Evolutionary conservation across 2,329 filamentous ascomycete species (phyloP).

Genomic region (Stagonosporopsis chrysanthemi): DNA sequence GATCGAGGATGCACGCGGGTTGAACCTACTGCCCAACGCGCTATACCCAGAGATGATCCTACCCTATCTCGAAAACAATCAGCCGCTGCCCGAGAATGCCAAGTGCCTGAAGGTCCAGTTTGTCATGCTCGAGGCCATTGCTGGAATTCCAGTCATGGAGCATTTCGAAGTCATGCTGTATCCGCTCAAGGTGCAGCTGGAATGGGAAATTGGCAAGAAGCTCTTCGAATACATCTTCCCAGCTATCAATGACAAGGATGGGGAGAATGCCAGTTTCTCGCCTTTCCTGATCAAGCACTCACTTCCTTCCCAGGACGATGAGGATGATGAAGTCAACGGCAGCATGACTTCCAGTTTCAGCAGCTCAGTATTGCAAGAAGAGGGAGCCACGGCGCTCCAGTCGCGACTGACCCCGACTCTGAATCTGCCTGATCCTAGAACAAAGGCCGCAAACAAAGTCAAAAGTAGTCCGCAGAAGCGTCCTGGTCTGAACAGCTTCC

Average conservation of each 20-base stretch:
- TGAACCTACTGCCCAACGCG: slow-evolving; percentile 88
- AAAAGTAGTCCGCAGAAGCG: slow-evolving; percentile 33
- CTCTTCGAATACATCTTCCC: slow-evolving; percentile 98
- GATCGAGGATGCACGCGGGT: slow-evolving; percentile 83
- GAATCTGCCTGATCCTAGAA: slow-evolving; percentile 57
- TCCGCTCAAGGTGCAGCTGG: slow-evolving; percentile 91
- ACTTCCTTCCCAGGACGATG: slow-evolving; percentile 55
- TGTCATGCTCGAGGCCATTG: slow-evolving; percentile 98
- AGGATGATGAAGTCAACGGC: slow-evolving; percentile 57
- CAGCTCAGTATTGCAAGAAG: slow-evolving; percentile 33
- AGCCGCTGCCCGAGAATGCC: slow-evolving; percentile 63
- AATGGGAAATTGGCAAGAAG: slow-evolving; percentile 89
- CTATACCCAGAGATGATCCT: slow-evolving; percentile 96
- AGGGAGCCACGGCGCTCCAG: slow-evolving; percentile 76
- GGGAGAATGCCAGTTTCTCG: slow-evolving; percentile 63
- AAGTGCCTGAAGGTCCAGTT: slow-evolving; percentile 96
- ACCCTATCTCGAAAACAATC: slow-evolving; percentile 76
- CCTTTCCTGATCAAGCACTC: slow-evolving; percentile 67
- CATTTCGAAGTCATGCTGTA: slow-evolving; percentile 95
- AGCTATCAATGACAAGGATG: slow-evolving; percentile 66
- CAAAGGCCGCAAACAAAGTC: slow-evolving; percentile 43
- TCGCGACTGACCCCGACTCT: slow-evolving; percentile 84
- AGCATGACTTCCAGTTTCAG: slow-evolving; percentile 29
- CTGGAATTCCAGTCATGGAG: slow-evolving; percentile 95
- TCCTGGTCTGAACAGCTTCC: slow-evolving; percentile 44